Evolutionary conservation across 371 early-diverging fungal genomes (phyloP), one percentile per base, ranked within the genome.

Genomic region (Chytridiales sp.): DNA sequence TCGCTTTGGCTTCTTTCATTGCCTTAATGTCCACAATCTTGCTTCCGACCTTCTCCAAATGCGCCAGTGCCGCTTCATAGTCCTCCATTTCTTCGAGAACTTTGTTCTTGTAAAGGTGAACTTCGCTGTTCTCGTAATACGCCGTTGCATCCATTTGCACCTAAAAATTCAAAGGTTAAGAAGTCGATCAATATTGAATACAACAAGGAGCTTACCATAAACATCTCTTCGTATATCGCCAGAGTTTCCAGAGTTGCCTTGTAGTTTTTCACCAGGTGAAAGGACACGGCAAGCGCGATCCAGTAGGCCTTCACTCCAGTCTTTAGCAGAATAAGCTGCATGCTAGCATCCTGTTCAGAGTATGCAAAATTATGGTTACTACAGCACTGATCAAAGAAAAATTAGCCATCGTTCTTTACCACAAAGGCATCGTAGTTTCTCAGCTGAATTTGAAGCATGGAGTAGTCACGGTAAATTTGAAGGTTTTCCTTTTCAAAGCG

Each of bases 401-500:
- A 40, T 0, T 3, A 24, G 8, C 8, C 11, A n/a, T 36, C 19
- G 29, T 19, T 3, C 70, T 78, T 58, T 74, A 87, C 92, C 51
- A 85, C 84, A 43, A 87, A 85, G 4, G 82, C 87, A 59, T 89
- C 89, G 69, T 85, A 93, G 67, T 95, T 87, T 53, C 98, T 87
- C 66, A 88, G 75, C 61, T 96, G 95, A 22, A 90, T 86, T 73
- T 94, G 94, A 53, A 98, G 77, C 34, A 88, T 64, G 29, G 92
- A 87, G 48, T 86, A 82, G 70, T 98, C 98, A 9, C 74, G 65
- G 64, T 92, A 81, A 64, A 98, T 95, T 63, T 92, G 90, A 52
- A 90, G 70, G 72, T 96, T 95, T 39, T 92, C 89, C 80, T 90
- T 89, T 75, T 98, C 94, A 55, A 82, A 85, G 62, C 86, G 90